Conservation (phyloP, 306 rosid species). For the Alnus rubra region DNA sequence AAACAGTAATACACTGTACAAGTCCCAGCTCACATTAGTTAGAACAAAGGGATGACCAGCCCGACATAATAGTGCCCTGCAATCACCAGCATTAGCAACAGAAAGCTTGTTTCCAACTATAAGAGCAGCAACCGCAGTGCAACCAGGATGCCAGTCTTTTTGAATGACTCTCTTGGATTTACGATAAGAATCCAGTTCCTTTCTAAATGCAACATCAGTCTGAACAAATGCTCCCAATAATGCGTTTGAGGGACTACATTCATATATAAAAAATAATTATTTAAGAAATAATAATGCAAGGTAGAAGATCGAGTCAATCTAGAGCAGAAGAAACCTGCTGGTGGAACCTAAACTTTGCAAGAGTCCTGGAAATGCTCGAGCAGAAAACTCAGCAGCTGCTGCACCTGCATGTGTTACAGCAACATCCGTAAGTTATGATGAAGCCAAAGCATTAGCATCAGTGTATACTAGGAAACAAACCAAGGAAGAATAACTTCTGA, state of each 20-base stretch:
- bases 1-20: constrained; percentile 4
- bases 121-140: constrained; percentile 80
- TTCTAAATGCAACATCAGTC: constrained; percentile 82
- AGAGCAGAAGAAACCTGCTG: constrained; percentile 48
- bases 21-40: constrained; percentile 59
- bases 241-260: constrained; percentile 72
- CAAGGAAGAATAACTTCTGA: constrained; percentile 14
- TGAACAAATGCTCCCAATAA: constrained; percentile 67
- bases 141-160: constrained; percentile 95
- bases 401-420: constrained; percentile 63
- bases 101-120: constrained; percentile 68
- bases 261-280: constrained; percentile 14
- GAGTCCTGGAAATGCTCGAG: constrained; percentile 70
- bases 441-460: constrained; percentile 12
- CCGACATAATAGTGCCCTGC: constrained; percentile 81
- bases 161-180: constrained; percentile 65
- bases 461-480: background rate
- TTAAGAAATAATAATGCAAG: constrained; percentile 7
- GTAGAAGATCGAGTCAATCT: constrained; percentile 4
- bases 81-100: constrained; percentile 91
- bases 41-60: constrained; percentile 72
- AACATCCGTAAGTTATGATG: constrained; percentile 4
- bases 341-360: constrained; percentile 47
- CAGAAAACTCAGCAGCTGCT: constrained; percentile 92
- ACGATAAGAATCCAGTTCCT: constrained; percentile 59